Base-by-base conservation (phyloP, 1,284 basidiomycete genomes). In the Lignosus rhinocerotis region DNA sequence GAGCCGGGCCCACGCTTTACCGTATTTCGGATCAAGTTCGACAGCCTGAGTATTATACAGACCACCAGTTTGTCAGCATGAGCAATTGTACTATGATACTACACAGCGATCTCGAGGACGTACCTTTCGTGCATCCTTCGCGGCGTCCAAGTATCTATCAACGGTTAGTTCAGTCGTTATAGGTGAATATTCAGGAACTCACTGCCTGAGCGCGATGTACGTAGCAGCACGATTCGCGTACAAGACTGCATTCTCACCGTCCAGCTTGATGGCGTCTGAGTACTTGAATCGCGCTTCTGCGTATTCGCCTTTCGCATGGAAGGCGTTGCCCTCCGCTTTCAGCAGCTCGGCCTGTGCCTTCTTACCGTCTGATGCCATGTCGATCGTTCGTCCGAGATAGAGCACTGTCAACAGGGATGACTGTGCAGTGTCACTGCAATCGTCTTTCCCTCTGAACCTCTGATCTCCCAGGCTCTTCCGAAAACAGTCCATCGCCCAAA, bases 1-100 rank as follows among this genome's bases (percentile, higher is more conserved):
- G 3, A 73, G 60, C 30, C 76, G 65, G 0, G 66, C 72, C 69
- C 70, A 73, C 6, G 64, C 76, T 62, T 76, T 78, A 5, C 70
- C 60, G 58, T 76, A 77, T 17, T 52, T 63, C 2, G 73, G 71
- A 57, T 77, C 73, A 6, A 75, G 41, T 30, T 69, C 53, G 9
- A 69, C 71, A 12, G 75, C 75, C 75, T 77, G 43, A 41, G 25
- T 25, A 25, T 25, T 25, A 25, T 25, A 25, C 11, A n/a, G n/a
- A 41, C 33, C 39, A 17, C 39, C 3, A 12, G 14, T 30, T 1
- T 10, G 43, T 44, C 7, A 45, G 25, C 30, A 11, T 19, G 25
- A 11, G 9, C 43, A 30, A 6, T 39, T 16, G 6, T 33, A 31
- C 31, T 8, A 34, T 14, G n/a, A 33, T 49, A 21, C 10, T 16